Evolutionary conservation across 2,329 filamentous ascomycete species (phyloP).

Genomic region (Chaetomium sp.): DNA sequence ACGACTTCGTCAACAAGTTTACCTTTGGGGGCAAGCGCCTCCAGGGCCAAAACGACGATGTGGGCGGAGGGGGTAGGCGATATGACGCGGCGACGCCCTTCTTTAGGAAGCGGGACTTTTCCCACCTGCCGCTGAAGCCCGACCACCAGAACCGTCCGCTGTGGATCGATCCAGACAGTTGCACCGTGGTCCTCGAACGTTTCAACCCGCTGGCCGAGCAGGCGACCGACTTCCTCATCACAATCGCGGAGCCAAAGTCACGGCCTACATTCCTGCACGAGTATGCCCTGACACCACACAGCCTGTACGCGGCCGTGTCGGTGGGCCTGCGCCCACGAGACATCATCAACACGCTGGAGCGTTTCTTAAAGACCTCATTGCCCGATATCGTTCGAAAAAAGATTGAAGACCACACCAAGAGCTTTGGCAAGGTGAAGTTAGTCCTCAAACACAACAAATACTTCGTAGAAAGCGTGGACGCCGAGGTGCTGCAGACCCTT

Average conservation of each 20-base stretch:
- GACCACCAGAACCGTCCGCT: conserved; percentile 89
- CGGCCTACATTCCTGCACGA: conserved; percentile 91
- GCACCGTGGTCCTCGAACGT: conserved; percentile 88
- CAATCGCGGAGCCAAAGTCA: conserved; percentile 90
- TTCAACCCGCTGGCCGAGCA: conserved; percentile 86
- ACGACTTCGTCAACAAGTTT: conserved; percentile 54
- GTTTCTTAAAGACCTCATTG: conserved; percentile 84
- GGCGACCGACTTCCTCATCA: conserved; percentile 92
- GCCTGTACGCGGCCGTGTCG: conserved; percentile 91
- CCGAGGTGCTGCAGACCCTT: conserved; percentile 81
- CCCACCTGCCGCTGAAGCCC: conserved; percentile 77
- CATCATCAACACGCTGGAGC: conserved; percentile 85
- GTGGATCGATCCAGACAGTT: conserved; percentile 88
- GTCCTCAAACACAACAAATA: conserved; percentile 94
- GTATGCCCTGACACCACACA: conserved; percentile 88
- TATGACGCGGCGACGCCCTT: conserved; percentile 39
- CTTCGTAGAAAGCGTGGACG: conserved; percentile 89
- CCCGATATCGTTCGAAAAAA: conserved; percentile 80
- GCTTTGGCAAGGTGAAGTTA: conserved; percentile 93
- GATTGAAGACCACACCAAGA: conserved; percentile 77
- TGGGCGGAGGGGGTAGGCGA: conserved; percentile 25
- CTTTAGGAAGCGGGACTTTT: conserved; percentile 65
- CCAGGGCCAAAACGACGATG: conserved; percentile 38
- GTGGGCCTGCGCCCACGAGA: conserved; percentile 88
- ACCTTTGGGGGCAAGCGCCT: conserved; percentile 47